A percentile compares a stretch with the other conserved stretches of the same genome.
Evolutionary conservation across 2,329 filamentous ascomycete genomes (phyloP).

Genomic region (Catunica adiposa): DNA sequence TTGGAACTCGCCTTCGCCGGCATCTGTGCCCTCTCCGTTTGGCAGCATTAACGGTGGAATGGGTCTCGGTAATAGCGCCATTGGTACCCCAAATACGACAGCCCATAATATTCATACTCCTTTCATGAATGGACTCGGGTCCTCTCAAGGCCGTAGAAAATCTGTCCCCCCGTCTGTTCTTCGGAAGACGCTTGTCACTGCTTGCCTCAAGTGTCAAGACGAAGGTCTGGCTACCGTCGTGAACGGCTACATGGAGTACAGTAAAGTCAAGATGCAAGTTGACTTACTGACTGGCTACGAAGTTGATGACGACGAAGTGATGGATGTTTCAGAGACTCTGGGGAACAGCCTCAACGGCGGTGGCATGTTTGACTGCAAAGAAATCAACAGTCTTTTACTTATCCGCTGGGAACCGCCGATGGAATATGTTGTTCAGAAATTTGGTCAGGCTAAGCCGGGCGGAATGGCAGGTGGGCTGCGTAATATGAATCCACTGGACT

Average conservation of each 20-base stretch:
- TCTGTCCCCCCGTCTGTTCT: slow-evolving; percentile 33
- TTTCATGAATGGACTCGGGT: not conserved
- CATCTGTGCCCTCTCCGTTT: slow-evolving; percentile 23
- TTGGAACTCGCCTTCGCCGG: slow-evolving; percentile 17
- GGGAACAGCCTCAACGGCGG: slow-evolving; percentile 76
- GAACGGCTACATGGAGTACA: slow-evolving; percentile 50
- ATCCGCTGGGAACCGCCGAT: slow-evolving; percentile 31
- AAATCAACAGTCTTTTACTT: slow-evolving; percentile 25
- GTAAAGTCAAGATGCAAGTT: slow-evolving; percentile 48
- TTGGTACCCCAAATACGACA: not conserved
- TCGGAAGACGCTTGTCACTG: slow-evolving; percentile 58
- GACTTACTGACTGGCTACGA: slow-evolving; percentile 32
- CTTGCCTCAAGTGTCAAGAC: slow-evolving; percentile 48
- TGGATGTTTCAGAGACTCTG: slow-evolving; percentile 79
- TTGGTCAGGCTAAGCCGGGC: not conserved
- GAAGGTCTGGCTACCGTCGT: slow-evolving; percentile 22
- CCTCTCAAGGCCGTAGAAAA: not conserved
- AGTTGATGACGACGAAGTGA: slow-evolving; percentile 45
- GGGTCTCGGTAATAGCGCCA: not conserved
- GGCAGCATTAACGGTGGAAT: not conserved
- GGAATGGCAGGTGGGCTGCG: not conserved
- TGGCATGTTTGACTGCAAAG: slow-evolving; percentile 61
- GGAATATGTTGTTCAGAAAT: slow-evolving; percentile 6
- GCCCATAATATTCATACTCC: not conserved
- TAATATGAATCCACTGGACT: not conserved